A percentile compares a stretch with the other conserved stretches of the same genome.
Conservation (phyloP, 441 rosid genomes). For the Gossypium laxum region DNA sequence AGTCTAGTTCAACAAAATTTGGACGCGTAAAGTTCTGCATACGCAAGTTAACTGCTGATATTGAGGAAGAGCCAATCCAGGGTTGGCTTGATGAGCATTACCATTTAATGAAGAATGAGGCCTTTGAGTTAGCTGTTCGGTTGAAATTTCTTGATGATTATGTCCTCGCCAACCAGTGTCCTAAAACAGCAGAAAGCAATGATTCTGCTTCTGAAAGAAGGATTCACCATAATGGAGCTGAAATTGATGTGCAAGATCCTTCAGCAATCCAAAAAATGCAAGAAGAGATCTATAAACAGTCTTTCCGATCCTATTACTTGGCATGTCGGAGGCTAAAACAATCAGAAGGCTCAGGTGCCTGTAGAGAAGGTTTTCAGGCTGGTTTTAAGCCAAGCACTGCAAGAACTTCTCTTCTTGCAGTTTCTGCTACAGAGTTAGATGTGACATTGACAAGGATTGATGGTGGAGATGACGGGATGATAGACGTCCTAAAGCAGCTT, state of each 20-base stretch:
- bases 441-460: constrained; percentile 63
- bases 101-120: constrained; percentile 73
- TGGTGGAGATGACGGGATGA: constrained; percentile 88
- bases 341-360: constrained; percentile 86
- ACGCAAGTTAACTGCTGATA: constrained; percentile 75
- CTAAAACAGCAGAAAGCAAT: constrained; percentile 48
- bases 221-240: constrained; percentile 46
- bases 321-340: constrained; percentile 72
- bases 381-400: constrained; percentile 75
- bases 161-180: constrained; percentile 31
- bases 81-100: constrained; percentile 99
- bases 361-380: constrained; percentile 74
- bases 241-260: constrained; percentile 58
- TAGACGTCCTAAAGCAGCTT: constrained; percentile 73
- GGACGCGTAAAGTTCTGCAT: constrained; percentile 67
- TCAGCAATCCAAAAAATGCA: constrained; percentile 44
- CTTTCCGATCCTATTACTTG: constrained; percentile 74
- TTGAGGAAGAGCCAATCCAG: constrained; percentile 97
- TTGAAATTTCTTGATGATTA: constrained; percentile 73
- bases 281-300: constrained; percentile 62
- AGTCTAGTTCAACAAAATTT: constrained; percentile 53
- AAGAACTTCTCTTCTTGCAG: constrained; percentile 71
- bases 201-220: constrained; percentile 44
- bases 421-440: constrained; percentile 84
- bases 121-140: constrained; percentile 86